phyloP scores from a whole-genome alignment of 2,329 filamentous ascomycete species.

The Paecilomyces formosus region DNA sequence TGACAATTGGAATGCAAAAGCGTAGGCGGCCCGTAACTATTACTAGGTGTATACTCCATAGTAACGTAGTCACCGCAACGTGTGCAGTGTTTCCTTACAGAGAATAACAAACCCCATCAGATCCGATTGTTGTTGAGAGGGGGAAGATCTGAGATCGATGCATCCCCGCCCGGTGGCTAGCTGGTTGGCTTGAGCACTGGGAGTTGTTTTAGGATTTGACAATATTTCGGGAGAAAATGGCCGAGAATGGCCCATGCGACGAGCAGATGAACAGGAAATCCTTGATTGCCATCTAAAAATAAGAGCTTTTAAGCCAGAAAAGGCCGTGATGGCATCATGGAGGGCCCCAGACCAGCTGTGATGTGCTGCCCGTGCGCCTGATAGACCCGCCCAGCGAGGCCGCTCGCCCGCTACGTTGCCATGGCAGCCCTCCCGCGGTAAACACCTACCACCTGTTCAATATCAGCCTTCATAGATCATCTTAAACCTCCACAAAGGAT shows the following conservation, averaged over 20 bases:
- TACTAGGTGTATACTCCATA: not conserved
- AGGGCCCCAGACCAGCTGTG: not conserved
- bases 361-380: not conserved
- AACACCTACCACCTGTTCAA: conserved; percentile 21
- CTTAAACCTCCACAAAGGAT: not conserved
- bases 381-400: conserved; percentile 1
- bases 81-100: not conserved
- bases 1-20: not conserved
- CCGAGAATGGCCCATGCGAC: not conserved
- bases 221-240: not conserved
- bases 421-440: conserved; percentile 27
- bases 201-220: not conserved
- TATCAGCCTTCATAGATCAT: conserved; percentile 6
- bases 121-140: not conserved
- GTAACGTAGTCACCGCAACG: not conserved
- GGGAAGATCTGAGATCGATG: not conserved
- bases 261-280: not conserved
- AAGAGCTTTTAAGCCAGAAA: not conserved
- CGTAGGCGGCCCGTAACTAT: not conserved
- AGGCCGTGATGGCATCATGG: not conserved
- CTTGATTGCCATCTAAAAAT: not conserved
- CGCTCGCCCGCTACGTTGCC: conserved; percentile 24
- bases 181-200: not conserved
- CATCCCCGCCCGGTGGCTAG: not conserved
- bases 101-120: not conserved